Percentiles rank a stretch among this genome's conserved stretches.
phyloP scores from a whole-genome alignment of 2,329 filamentous ascomycete genomes.

The Colletotrichum tofieldiae region DNA sequence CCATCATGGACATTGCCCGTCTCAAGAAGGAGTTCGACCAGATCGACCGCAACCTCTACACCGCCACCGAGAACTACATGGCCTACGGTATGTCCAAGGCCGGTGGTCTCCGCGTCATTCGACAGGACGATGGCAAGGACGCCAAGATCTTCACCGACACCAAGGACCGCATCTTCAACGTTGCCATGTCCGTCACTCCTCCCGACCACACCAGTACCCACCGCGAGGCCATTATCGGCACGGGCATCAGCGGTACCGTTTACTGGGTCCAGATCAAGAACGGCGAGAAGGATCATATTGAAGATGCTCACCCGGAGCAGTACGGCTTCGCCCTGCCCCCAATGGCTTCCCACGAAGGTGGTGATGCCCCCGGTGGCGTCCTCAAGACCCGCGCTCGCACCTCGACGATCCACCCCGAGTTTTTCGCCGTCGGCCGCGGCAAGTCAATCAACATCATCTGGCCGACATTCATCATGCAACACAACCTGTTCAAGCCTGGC shows the following conservation, averaged over 20 bases:
- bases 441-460: slow-evolving; percentile 95
- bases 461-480: slow-evolving; percentile 75
- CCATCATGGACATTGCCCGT: slow-evolving; percentile 92
- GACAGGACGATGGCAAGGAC: slow-evolving; percentile 93
- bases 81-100: slow-evolving; percentile 95
- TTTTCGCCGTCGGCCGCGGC: slow-evolving; percentile 94
- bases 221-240: slow-evolving; percentile 89
- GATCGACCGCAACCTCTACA: slow-evolving; percentile 92
- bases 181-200: slow-evolving; percentile 83
- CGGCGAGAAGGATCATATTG: slow-evolving; percentile 83
- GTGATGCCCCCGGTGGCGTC: slow-evolving; percentile 91
- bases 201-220: slow-evolving; percentile 70
- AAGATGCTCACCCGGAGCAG: slow-evolving; percentile 84
- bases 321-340: slow-evolving; percentile 93
- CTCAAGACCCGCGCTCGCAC: slow-evolving; percentile 95
- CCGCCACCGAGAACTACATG: slow-evolving; percentile 92
- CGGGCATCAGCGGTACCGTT: slow-evolving; percentile 94
- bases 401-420: slow-evolving; percentile 90
- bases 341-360: slow-evolving; percentile 87
- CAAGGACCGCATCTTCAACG: slow-evolving; percentile 95
- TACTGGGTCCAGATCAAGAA: slow-evolving; percentile 92
- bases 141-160: slow-evolving; percentile 93
- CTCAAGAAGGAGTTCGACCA: slow-evolving; percentile 99
- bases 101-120: slow-evolving; percentile 92
- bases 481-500: slow-evolving; percentile 75